Percentiles rank a stretch among this genome's conserved stretches.
These are phyloP conservation scores for Coemansia sp. DNA, from an alignment of 371 early-diverging fungal genomes.

Conservation along the genomic window DNA sequence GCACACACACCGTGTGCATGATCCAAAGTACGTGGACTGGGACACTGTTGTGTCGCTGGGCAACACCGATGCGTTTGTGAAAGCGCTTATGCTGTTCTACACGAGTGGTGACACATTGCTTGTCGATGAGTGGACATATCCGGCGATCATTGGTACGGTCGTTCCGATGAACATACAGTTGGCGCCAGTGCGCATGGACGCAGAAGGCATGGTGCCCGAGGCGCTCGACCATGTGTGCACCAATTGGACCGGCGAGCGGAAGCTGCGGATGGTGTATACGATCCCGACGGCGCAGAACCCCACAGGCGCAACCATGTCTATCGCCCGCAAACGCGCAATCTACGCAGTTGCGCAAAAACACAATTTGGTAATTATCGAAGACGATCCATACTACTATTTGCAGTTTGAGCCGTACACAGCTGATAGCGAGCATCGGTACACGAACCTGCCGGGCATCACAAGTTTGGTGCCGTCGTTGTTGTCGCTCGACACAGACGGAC, in stretches of 20 bases:
- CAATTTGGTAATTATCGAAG: constrained; percentile 65
- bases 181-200: constrained; percentile 58
- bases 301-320: constrained; percentile 63
- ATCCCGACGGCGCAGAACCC: constrained; percentile 74
- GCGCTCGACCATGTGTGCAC: constrained; percentile 53
- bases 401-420: constrained; percentile 53
- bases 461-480: constrained; percentile 60
- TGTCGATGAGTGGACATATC: constrained; percentile 76
- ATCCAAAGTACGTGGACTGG: constrained; percentile 62
- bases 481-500: constrained; percentile 63
- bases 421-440: constrained; percentile 15
- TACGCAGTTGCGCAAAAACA: constrained; percentile 60
- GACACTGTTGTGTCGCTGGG: constrained; percentile 62
- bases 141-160: constrained; percentile 69
- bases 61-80: constrained; percentile 64
- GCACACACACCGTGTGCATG: constrained; percentile 55
- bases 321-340: constrained; percentile 57
- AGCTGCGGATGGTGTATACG: constrained; percentile 61
- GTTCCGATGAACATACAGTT: constrained; percentile 61
- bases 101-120: constrained; percentile 63
- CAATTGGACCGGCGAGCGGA: constrained; percentile 49
- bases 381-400: constrained; percentile 75
- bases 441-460: constrained; percentile 20
- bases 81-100: constrained; percentile 59
- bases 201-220: constrained; percentile 60